These are phyloP conservation scores for Tolypocladium ophioglossoides DNA, from an alignment of 2,329 filamentous ascomycete genomes.

Conservation along the genomic window DNA sequence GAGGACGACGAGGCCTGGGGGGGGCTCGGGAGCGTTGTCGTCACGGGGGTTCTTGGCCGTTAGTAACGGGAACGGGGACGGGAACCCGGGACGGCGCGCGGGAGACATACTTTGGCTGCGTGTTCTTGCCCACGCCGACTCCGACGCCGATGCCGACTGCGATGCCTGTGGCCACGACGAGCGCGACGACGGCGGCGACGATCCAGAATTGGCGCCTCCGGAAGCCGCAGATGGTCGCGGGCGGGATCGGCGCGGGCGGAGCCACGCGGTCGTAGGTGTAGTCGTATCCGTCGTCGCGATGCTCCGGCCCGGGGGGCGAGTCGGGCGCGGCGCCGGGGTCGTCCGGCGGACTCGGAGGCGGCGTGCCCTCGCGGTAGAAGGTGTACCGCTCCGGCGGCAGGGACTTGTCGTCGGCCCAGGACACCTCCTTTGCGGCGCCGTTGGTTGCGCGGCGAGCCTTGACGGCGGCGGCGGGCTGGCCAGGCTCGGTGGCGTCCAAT, in stretches of 20 bases:
- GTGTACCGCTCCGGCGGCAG: constrained; percentile 17
- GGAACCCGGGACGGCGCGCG: neutral
- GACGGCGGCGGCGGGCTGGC: neutral
- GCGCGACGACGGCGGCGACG: constrained; percentile 14
- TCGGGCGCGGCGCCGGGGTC: constrained; percentile 3
- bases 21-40: neutral
- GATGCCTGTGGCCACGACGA: constrained; percentile 21
- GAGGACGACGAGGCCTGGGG: constrained; percentile 2
- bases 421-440: neutral
- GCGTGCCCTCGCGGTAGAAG: constrained; percentile 30
- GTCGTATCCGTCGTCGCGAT: constrained; percentile 12
- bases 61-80: neutral
- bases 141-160: constrained; percentile 30
- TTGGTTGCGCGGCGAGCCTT: neutral
- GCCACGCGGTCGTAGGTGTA: constrained; percentile 13
- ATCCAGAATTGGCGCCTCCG: constrained; percentile 25
- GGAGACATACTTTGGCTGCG: constrained; percentile 4
- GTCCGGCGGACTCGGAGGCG: constrained; percentile 21
- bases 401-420: neutral
- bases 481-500: neutral
- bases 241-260: constrained; percentile 11
- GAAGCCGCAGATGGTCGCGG: constrained; percentile 13
- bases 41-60: neutral
- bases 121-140: constrained; percentile 27
- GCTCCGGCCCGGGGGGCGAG: neutral